Evolutionary conservation across 2,329 filamentous ascomycete genomes (phyloP).

Genomic region (Aspergillus niger): DNA sequence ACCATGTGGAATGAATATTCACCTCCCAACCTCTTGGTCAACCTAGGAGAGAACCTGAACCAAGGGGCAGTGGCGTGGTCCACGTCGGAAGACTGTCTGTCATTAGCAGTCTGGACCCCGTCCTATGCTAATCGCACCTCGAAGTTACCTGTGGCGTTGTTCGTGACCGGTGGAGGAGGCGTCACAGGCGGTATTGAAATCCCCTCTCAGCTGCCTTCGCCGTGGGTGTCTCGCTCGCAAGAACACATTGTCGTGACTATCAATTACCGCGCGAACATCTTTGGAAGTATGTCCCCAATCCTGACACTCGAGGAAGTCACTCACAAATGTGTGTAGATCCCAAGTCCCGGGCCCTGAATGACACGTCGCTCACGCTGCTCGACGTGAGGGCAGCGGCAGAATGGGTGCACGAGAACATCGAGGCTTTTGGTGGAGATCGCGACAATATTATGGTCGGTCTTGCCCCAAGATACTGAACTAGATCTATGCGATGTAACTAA

Average conservation of each 20-base stretch:
- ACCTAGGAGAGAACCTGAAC: slow-evolving; percentile 18
- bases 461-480: neutral
- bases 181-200: slow-evolving; percentile 39
- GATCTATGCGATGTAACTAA: too few species aligned
- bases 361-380: slow-evolving; percentile 13
- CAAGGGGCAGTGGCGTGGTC: slow-evolving; percentile 21
- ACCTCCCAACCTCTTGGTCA: slow-evolving; percentile 8
- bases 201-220: slow-evolving; percentile 22
- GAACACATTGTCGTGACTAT: slow-evolving; percentile 46
- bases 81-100: slow-evolving; percentile 47
- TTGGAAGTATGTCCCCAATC: slow-evolving; percentile 14
- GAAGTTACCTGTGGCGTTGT: slow-evolving; percentile 26
- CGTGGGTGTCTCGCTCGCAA: slow-evolving; percentile 45
- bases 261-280: slow-evolving; percentile 34
- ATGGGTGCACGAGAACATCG: slow-evolving; percentile 38
- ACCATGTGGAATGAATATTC: slow-evolving; percentile 1
- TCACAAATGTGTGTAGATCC: slow-evolving; percentile 5
- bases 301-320: too few species aligned
- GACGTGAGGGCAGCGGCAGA: slow-evolving; percentile 28
- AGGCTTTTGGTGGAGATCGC: slow-evolving; percentile 38
- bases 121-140: slow-evolving; percentile 19
- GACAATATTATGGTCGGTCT: slow-evolving; percentile 19
- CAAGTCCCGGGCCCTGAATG: slow-evolving; percentile 10
- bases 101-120: slow-evolving; percentile 48
- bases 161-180: slow-evolving; percentile 27